These are phyloP conservation scores for Xylariaceae sp. DNA, from an alignment of 2,329 filamentous ascomycete species.

Conservation along the genomic window DNA sequence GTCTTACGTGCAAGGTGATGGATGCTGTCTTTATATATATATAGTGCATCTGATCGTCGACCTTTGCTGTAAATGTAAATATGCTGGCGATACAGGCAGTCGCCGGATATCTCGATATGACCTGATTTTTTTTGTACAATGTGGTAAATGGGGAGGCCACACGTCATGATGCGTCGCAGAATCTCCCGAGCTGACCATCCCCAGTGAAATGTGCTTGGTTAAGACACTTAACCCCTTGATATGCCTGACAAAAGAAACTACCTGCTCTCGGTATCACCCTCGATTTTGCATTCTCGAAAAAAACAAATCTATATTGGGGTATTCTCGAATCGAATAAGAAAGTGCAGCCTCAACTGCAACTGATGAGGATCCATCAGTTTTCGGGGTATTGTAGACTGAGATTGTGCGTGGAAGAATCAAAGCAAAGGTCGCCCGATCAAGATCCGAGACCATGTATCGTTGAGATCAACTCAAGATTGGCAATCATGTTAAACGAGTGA, in stretches of 20 bases:
- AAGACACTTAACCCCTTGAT: no score
- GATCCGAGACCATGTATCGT: slow-evolving; percentile 24
- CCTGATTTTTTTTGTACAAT: slow-evolving; percentile 26
- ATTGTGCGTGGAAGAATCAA: slow-evolving; percentile 28
- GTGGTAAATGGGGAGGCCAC: slow-evolving; percentile 8
- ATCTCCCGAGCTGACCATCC: slow-evolving; percentile 3
- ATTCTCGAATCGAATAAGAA: slow-evolving; percentile 30
- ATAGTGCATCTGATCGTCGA: no score
- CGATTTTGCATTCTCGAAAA: slow-evolving; percentile 27
- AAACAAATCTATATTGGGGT: slow-evolving; percentile 36
- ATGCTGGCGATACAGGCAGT: slow-evolving; percentile 13
- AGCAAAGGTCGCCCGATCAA: slow-evolving; percentile 16
- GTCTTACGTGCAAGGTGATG: no score
- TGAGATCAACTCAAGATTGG: slow-evolving; percentile 29
- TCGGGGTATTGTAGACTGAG: slow-evolving; percentile 30
- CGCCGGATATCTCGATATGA: slow-evolving; percentile 8
- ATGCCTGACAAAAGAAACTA: slow-evolving; percentile 33
- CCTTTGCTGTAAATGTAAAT: no score
- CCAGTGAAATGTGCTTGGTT: neutral
- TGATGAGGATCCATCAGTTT: slow-evolving; percentile 20
- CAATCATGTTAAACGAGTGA: slow-evolving; percentile 29
- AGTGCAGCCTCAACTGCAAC: slow-evolving; percentile 22
- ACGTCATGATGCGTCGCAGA: slow-evolving; percentile 4
- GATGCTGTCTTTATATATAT: no score
- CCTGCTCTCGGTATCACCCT: slow-evolving; percentile 23